Evolutionary conservation across 2,329 filamentous ascomycete species (phyloP).

Genomic region (Hymenotorrendiella dingleyae): DNA sequence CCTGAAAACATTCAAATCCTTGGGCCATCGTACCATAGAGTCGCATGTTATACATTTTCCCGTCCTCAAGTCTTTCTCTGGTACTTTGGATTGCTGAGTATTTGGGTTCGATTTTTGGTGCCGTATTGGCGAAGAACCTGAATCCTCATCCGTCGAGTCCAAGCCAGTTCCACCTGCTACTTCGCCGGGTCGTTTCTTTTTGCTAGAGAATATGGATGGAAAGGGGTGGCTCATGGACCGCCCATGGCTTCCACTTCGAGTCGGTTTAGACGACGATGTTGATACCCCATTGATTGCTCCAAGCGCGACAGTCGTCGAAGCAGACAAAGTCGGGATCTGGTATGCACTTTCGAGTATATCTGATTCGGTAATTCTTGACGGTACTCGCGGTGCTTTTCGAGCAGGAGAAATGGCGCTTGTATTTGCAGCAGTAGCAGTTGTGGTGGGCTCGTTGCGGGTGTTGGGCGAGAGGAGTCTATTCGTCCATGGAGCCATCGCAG

Average conservation of each 20-base stretch:
- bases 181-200: conserved; percentile 45
- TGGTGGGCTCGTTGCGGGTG: conserved; percentile 20
- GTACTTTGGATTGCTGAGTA: conserved; percentile 30
- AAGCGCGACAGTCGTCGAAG: conserved; percentile 9
- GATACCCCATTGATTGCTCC: conserved; percentile 4
- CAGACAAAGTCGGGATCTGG: conserved; percentile 26
- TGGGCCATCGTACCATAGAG: conserved; percentile 73
- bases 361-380: conserved; percentile 25
- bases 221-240: conserved; percentile 74
- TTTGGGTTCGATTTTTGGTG: conserved; percentile 15
- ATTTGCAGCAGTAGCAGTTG: conserved; percentile 7
- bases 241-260: conserved; percentile 20
- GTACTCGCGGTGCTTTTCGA: conserved; percentile 9
- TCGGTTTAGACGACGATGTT: conserved; percentile 12
- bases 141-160: conserved; percentile 42
- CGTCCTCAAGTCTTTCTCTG: conserved; percentile 55
- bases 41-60: conserved; percentile 84
- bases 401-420: conserved; percentile 15
- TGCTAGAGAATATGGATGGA: conserved; percentile 61
- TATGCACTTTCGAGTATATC: conserved; percentile 29
- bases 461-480: conserved; percentile 25
- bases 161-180: conserved; percentile 34
- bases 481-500: conserved; percentile 30
- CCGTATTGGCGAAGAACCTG: conserved; percentile 19
- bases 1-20: conserved; percentile 65